Base-by-base conservation (phyloP, 192 early-diverging fungal genomes). In the Coemansia furcata region DNA sequence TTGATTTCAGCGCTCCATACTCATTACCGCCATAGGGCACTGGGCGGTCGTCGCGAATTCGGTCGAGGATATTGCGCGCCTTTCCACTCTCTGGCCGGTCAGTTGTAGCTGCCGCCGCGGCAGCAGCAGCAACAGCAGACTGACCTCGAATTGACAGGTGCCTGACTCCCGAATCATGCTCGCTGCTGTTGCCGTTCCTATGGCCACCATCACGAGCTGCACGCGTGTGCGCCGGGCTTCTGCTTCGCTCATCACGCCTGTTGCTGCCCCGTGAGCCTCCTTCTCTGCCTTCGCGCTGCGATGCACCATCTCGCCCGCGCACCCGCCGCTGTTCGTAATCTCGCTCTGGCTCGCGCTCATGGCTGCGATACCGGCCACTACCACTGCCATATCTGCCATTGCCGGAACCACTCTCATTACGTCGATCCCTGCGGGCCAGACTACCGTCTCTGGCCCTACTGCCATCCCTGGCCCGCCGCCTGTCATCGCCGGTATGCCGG, bases 41-140 rank as follows among this genome's bases (percentile, higher is more conserved):
- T 17, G 69, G 21, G 39, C 70, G 78, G n/a, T 69, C 66, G 37
- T 76, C 73, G 37, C 62, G 49, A 8, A 81, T 58, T 5, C 78
- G 78, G 30, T 81, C 78, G 23, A 67, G 36, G 5, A 81, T 54
- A 46, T 44, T 76, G 43, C 66, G 73, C 11, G 55, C 33, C 52
- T 71, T 73, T 43, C 30, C 47, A 29, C 47, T 57, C 21, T 46
- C 50, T 17, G 54, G 30, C 30, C 54, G 54, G 54, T 57, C 54
- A 32, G 17, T 17, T 11, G 55, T 9, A 40, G 35, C 66, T 15
- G 66, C 32, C 14, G 49, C 49, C 19, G 62, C 11, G 39, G 15
- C 60, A 42, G 50, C 11, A 39, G 46, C 66, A 15, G 54, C 11
- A 30, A 35, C 66, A 15, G 64, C 19, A 21, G 65, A 66, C 38